Base-by-base conservation (phyloP, 176 grass and related monocot genomes). In the Dendrocalamus sinicus region DNA sequence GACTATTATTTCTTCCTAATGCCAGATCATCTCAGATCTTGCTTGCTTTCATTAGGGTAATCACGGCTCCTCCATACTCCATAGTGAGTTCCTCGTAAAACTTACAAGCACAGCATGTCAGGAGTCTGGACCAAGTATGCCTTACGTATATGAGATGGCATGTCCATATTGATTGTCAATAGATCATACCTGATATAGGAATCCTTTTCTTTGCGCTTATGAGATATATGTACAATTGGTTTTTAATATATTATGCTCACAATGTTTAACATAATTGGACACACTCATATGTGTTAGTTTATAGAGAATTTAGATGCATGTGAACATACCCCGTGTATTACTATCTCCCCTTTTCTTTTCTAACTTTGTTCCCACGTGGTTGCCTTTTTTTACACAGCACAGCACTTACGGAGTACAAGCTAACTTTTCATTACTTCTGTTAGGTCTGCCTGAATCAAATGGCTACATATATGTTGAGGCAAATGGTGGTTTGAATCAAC, bases 401-500 rank as follows among this genome's bases (percentile, higher is more conserved):
- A 83, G 66, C 72, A 50, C 70, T 32, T 72, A 28, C 51, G 47
- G 35, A 44, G 44, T 72, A 19, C 43, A 47, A 57, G 47, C 54
- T 67, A n/a, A 79, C 70, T 72, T 81, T 80, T 43, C 14, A 35
- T 83, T 59, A 78, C 65, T 67, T 37, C 43, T 92, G 57, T 84
- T 82, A 98, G 96, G 85, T 66, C 73, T 98, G 84, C 88, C 96
- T 76, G 96, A 98, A 89, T 98, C 96, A 89, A 95, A 98, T 93
- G 96, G 96, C 61, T 98, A 98, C 81, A 94, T 98, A 83, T 98
- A 95, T 80, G 53, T 98, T 54, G 96, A 98, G 84, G 96, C 96
- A 75, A 98, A 98, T 76, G 96, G 96, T 68, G 96, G 96, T 55
- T 92, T 98, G 86, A 98, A 98, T 94, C 96, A 98, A 70, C 96